Evolutionary conservation across 305 asterid genomes (phyloP), one percentile per base, ranked within the genome.

Genomic region (Solanum hybrid): DNA sequence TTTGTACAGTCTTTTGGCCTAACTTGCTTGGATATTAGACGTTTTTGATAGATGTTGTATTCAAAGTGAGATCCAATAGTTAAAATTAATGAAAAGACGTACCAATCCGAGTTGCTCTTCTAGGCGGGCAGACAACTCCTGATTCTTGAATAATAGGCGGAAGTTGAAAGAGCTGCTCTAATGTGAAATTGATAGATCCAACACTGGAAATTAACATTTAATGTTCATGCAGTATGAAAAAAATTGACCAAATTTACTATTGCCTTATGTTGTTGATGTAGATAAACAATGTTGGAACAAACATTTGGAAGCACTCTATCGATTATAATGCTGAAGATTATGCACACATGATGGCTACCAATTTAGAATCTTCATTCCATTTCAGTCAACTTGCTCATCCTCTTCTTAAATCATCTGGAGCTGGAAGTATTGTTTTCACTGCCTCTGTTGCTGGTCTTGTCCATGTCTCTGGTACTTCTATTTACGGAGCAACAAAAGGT

Each of bases 281-380:
- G 99, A 86, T 97, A 90, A 97, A 97, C 90, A 97, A 97, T 94
- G 98, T 95, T 11, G 99, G 99, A 89, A 96, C 98, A 76, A 96
- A 95, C 92, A 91, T 96, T 89, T 92, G 97, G 95, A 97, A 97
- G 92, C 95, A 94, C 51, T 93, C 99, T 35, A 91, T 92, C 75
- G 96, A 96, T 46, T 97, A 95, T 92, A 95, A 93, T 36, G 92
- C 97, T 28, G 98, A 94, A 84, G 99, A 97, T 71, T 97, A 95
- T 89, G 90, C 97, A 4, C 82, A 8, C 35, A 91, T 97, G 90
- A 95, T 96, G 97, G 89, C 96, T 29, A 96, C 99, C 14, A 97
- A 97, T 94, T 92, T 96, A 57, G 98, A 96, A 86, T 96, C 99
- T 46, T 92, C 98, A 26, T 97, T 95, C 93, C 96, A 97, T 96